phyloP scores from a whole-genome alignment of 768 basidiomycete species.

The Galerina sulciceps region DNA sequence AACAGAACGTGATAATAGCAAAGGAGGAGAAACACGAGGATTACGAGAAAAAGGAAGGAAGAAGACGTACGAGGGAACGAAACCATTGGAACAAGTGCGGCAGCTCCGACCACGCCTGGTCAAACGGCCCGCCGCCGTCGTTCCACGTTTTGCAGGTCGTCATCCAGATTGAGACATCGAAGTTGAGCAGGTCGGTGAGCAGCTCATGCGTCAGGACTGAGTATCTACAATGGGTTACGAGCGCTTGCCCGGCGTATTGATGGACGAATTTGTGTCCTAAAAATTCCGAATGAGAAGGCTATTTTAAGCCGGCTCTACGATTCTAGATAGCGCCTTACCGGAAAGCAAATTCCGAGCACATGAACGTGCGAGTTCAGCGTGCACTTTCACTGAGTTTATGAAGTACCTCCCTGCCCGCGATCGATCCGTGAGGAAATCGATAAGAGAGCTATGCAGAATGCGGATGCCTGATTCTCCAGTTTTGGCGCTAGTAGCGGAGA shows the following conservation, averaged over 20 bases:
- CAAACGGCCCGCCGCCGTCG: slow-evolving; percentile 26
- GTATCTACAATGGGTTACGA: slow-evolving; percentile 29
- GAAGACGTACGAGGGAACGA: slow-evolving; percentile 20
- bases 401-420: slow-evolving; percentile 28
- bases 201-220: slow-evolving; percentile 31
- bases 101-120: slow-evolving; percentile 28
- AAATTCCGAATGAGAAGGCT: background rate
- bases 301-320: background rate
- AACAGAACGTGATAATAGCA: background rate
- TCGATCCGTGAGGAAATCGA: slow-evolving; percentile 32
- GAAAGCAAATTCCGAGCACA: slow-evolving; percentile 26
- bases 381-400: slow-evolving; percentile 31
- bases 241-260: slow-evolving; percentile 30
- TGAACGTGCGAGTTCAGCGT: slow-evolving; percentile 30
- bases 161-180: slow-evolving; percentile 26
- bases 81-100: slow-evolving; percentile 28
- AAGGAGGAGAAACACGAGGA: background rate
- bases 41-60: slow-evolving; percentile 3
- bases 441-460: slow-evolving; percentile 27
- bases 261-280: slow-evolving; percentile 29
- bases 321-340: slow-evolving; percentile 18
- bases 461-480: slow-evolving; percentile 23
- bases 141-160: slow-evolving; percentile 29
- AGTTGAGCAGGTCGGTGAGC: slow-evolving; percentile 21
- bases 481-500: slow-evolving; percentile 4